Evolutionary conservation across 495 filamentous ascomycete genomes (phyloP), one percentile per base, ranked within the genome.

Genomic region (Aspergillus egyptiacus): DNA sequence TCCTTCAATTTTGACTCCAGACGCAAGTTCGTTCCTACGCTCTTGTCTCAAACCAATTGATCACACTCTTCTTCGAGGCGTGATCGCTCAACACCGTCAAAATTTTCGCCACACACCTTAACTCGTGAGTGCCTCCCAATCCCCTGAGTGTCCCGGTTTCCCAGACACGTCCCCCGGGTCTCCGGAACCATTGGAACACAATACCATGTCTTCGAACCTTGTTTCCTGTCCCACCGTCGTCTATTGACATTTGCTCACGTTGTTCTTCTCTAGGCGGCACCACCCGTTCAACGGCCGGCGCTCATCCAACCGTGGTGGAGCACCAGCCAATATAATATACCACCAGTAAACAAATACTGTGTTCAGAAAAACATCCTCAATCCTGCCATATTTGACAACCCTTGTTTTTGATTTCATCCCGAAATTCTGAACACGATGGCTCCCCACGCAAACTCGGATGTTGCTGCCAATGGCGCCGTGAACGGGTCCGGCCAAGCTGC

Each of bases 261-360:
- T 44, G 11, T 15, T 22, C 17, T 36, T 47, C 14, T 54, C 18
- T 62, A 93, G 91, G 62, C 81, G 85, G 73, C 91, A 97, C 76
- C 87, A 97, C 82, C 89, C 90, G 75, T 95, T 86, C 84, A 91
- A 94, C 81, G 87, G 86, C 83, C 89, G 88, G 77, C 91, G 91
- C 80, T 85, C 88, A 81, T 84, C 89, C 71, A 80, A 85, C 66
- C 80, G 86, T 67, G 90, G 87, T 73, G 82, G 85, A 68, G 81
- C 86, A 82, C 85, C 87, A 80, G 89, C 93, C 73, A 81, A 80
- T 60, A 70, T 77, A 57, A 77, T 75, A 75, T 77, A 58, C 68
- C 62, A 86, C 84, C 84, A 78, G 58, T 71, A 68, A 67, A 59
- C 47, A 51, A 50, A 54, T 64, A 35, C 33, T 43, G 48, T 32